These are phyloP conservation scores for Harringtonia aguacate DNA, from an alignment of 2,329 filamentous ascomycete genomes.

Conservation along the genomic window DNA sequence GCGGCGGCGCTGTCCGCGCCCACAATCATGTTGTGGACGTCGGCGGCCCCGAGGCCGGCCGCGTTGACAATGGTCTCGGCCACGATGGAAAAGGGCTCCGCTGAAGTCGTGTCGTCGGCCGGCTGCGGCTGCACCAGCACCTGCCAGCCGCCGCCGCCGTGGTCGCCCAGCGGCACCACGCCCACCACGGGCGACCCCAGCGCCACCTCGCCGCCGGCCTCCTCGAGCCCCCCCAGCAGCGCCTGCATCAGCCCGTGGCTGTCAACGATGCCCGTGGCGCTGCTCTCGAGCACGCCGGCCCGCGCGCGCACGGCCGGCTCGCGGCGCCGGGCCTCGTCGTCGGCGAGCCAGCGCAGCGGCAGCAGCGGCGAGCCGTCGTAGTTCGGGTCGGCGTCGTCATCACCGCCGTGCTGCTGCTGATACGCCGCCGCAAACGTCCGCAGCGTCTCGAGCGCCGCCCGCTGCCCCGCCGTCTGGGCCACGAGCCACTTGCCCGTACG, in stretches of 20 bases:
- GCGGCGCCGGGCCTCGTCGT: constrained; percentile 46
- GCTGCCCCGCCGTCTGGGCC: constrained; percentile 66
- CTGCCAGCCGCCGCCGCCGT: constrained; percentile 55
- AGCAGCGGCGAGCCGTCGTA: too few species aligned
- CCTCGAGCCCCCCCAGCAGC: constrained; percentile 66
- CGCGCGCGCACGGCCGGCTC: constrained; percentile 70
- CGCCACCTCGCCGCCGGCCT: constrained; percentile 64
- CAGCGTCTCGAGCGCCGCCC: constrained; percentile 46
- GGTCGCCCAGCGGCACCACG: constrained; percentile 37
- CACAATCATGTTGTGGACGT: constrained; percentile 68
- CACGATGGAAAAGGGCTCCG: constrained; percentile 35
- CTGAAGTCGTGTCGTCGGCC: background rate
- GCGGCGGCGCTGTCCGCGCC: constrained; percentile 19
- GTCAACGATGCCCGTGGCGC: constrained; percentile 84
- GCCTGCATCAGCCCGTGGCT: constrained; percentile 75
- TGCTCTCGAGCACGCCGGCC: constrained; percentile 69
- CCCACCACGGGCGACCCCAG: constrained; percentile 54
- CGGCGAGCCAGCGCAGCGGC: constrained; percentile 59
- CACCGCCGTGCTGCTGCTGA: constrained; percentile 13
- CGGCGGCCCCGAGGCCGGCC: constrained; percentile 69
- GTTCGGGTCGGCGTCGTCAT: constrained; percentile 26
- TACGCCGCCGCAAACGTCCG: constrained; percentile 29
- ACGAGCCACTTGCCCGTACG: constrained; percentile 92
- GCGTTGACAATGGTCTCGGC: constrained; percentile 73
- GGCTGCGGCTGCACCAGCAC: constrained; percentile 35